Conservation (phyloP, 1,284 basidiomycete genomes). For the Cryptococcus sp. region DNA sequence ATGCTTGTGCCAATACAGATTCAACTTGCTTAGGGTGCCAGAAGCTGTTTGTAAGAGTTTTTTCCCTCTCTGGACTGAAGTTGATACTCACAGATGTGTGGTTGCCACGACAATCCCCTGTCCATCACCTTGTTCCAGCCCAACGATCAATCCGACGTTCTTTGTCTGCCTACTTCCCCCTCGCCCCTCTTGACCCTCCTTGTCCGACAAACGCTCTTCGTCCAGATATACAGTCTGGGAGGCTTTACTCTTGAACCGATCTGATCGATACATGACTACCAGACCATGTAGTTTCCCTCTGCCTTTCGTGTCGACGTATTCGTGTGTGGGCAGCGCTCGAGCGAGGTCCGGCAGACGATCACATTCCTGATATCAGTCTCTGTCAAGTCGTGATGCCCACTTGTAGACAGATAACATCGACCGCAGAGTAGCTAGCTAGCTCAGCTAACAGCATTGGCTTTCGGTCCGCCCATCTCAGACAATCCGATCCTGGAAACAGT, state of each 20-base stretch:
- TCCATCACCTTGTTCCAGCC: conserved; percentile 53
- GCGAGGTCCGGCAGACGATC: conserved; percentile 64
- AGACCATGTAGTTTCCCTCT: conserved; percentile 75
- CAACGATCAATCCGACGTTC: conserved; percentile 75
- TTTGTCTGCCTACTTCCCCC: conserved; percentile 70
- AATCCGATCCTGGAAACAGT: conserved; percentile 72
- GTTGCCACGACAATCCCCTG: conserved; percentile 60
- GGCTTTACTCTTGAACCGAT: conserved; percentile 53
- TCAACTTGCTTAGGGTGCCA: conserved; percentile 79
- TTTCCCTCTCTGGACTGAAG: neutral
- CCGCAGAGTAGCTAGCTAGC: conserved; percentile 55
- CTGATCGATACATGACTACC: conserved; percentile 65
- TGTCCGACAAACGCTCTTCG: conserved; percentile 48
- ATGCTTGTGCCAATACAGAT: conserved; percentile 1
- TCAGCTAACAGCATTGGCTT: conserved; percentile 71
- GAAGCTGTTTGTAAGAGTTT: conserved; percentile 51
- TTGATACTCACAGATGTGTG: conserved; percentile 52
- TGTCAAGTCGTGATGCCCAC: conserved; percentile 46
- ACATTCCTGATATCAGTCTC: conserved; percentile 35
- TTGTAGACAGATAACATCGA: conserved; percentile 79
- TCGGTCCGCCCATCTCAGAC: conserved; percentile 67
- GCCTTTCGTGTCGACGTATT: conserved; percentile 61
- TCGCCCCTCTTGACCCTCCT: conserved; percentile 26
- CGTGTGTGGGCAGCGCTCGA: conserved; percentile 52
- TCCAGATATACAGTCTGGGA: conserved; percentile 62